phyloP scores from a whole-genome alignment of 2,329 filamentous ascomycete species.

The Aspergillus awamori region DNA sequence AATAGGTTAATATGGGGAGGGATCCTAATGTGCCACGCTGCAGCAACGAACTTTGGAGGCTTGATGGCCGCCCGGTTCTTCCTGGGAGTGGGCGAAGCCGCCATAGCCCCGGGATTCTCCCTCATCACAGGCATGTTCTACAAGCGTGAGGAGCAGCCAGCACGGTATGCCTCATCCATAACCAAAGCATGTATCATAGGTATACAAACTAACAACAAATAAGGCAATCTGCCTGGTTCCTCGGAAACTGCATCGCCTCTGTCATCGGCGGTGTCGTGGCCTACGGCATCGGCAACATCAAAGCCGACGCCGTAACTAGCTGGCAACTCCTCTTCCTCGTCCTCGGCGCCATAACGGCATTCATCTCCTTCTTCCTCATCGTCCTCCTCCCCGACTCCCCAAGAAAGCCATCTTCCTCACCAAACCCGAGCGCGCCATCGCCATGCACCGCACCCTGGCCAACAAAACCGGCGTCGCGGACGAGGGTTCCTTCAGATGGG shows the following conservation, averaged over 20 bases:
- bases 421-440: slow-evolving; percentile 49
- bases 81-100: slow-evolving; percentile 34
- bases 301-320: slow-evolving; percentile 20
- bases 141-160: slow-evolving; percentile 37
- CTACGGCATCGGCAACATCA: slow-evolving; percentile 33
- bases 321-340: slow-evolving; percentile 39
- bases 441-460: slow-evolving; percentile 54
- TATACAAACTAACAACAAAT: neutral
- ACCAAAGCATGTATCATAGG: too few relatives aligned
- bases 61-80: slow-evolving; percentile 48
- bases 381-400: slow-evolving; percentile 30
- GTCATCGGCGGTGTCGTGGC: slow-evolving; percentile 35
- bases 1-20: slow-evolving; percentile 36
- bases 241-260: slow-evolving; percentile 37
- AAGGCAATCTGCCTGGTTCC: slow-evolving; percentile 40
- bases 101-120: slow-evolving; percentile 38
- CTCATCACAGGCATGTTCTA: slow-evolving; percentile 44
- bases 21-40: slow-evolving; percentile 37
- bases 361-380: slow-evolving; percentile 22
- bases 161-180: slow-evolving; percentile 17
- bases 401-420: slow-evolving; percentile 47
- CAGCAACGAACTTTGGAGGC: slow-evolving; percentile 31
- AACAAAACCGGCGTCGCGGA: slow-evolving; percentile 60
- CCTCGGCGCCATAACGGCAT: slow-evolving; percentile 33
- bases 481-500: slow-evolving; percentile 45